Percentiles rank a stretch among this genome's conserved stretches.
phyloP scores from a whole-genome alignment of 176 grass and related monocot genomes.

The Triticum urartu region DNA sequence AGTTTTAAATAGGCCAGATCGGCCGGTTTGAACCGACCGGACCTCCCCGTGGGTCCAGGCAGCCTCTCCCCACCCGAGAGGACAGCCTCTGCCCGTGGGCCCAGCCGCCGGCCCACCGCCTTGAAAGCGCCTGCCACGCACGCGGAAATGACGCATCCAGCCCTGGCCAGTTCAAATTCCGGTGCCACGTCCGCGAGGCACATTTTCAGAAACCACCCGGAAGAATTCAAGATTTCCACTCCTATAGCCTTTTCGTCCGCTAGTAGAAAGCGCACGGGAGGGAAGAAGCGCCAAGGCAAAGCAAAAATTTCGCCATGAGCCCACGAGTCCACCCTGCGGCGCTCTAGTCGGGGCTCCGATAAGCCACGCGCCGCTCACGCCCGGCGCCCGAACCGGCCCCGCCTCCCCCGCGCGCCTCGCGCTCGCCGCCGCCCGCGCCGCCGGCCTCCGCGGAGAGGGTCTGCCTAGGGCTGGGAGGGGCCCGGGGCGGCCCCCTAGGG shows the following conservation, averaged over 20 bases:
- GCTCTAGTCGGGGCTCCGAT: conserved; percentile 35
- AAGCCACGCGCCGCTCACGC: conserved; percentile 5
- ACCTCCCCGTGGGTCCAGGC: background rate
- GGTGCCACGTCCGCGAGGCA: background rate
- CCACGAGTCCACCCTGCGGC: conserved; percentile 23
- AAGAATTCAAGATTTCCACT: background rate
- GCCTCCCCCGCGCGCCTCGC: background rate
- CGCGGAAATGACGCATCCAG: conserved; percentile 24
- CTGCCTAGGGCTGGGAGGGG: conserved; percentile 25
- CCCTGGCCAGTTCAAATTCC: conserved; percentile 42
- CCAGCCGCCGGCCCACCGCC: background rate
- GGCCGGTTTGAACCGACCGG: conserved; percentile 18
- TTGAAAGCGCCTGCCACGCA: conserved; percentile 27
- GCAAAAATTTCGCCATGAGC: conserved; percentile 48
- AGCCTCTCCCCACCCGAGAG: background rate
- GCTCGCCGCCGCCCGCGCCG: conserved; percentile 26
- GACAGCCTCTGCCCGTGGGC: background rate
- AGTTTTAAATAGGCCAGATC: conserved; percentile 34
- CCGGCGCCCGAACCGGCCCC: background rate
- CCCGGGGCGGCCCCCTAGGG: conserved; percentile 25
- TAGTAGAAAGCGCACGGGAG: conserved; percentile 35
- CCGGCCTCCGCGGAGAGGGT: background rate
- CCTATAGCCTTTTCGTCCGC: background rate
- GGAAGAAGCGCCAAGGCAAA: conserved; percentile 62
- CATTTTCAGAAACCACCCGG: background rate